phyloP scores from a whole-genome alignment of 768 basidiomycete species.

The Kwoniella pini region DNA sequence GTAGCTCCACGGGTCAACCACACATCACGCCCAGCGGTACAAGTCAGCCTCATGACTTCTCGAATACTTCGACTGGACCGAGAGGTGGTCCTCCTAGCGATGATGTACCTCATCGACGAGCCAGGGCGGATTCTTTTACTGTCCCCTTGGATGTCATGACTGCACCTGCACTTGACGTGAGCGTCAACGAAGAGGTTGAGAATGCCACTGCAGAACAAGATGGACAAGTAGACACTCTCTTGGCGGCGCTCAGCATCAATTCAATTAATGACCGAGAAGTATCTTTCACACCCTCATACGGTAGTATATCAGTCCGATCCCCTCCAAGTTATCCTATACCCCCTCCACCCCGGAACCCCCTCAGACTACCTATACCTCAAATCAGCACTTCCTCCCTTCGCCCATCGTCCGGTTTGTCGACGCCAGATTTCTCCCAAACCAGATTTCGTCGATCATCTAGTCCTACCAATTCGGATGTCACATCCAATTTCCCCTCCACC shows the following conservation, averaged over 20 bases:
- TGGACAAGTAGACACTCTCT: constrained; percentile 17
- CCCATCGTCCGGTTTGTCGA: neutral
- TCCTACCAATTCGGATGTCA: constrained; percentile 30
- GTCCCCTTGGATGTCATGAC: constrained; percentile 16
- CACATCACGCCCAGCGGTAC: constrained; percentile 9
- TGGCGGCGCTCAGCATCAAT: constrained; percentile 20
- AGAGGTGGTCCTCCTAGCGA: constrained; percentile 6
- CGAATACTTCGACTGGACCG: constrained; percentile 5
- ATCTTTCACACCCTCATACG: neutral
- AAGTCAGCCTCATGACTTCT: neutral
- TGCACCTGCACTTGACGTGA: neutral
- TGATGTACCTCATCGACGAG: constrained; percentile 27
- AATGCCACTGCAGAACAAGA: neutral
- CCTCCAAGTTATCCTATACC: constrained; percentile 7
- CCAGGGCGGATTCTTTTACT: constrained; percentile 29
- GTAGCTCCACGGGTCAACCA: constrained; percentile 2
- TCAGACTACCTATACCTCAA: constrained; percentile 4
- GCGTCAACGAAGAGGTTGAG: neutral
- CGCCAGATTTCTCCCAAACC: constrained; percentile 12
- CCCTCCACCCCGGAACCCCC: constrained; percentile 3
- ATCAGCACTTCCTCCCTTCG: neutral
- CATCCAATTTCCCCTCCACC: constrained; percentile 28
- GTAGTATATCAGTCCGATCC: neutral
- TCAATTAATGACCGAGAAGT: neutral
- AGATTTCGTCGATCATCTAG: constrained; percentile 14